Evolutionary conservation across 2,329 filamentous ascomycete genomes (phyloP).

Genomic region (Pezicula carpinea): DNA sequence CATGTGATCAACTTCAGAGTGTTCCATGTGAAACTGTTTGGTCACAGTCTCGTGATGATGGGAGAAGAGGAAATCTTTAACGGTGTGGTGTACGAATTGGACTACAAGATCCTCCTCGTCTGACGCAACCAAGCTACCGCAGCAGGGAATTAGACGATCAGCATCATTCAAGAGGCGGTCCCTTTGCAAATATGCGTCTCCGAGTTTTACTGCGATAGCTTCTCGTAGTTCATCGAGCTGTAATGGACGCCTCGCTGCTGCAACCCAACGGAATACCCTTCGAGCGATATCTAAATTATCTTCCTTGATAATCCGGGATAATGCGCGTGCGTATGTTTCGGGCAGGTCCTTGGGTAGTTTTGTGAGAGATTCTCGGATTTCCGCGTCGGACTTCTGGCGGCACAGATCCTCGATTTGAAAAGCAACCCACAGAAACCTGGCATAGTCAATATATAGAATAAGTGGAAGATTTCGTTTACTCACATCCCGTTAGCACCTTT

Average conservation of each 20-base stretch:
- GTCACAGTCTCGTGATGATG: constrained; percentile 4
- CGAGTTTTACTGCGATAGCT: constrained; percentile 31
- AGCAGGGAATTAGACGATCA: constrained; percentile 26
- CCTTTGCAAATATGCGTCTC: constrained; percentile 18
- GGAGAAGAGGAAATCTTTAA: constrained; percentile 24
- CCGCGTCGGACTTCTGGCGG: constrained; percentile 27
- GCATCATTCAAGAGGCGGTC: constrained; percentile 26
- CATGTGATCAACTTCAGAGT: constrained; percentile 22
- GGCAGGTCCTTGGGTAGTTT: constrained; percentile 28
- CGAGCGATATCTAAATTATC: constrained; percentile 13
- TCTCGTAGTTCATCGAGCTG: constrained; percentile 33
- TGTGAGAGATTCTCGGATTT: constrained; percentile 26
- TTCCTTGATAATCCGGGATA: constrained; percentile 21
- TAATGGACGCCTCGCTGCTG: constrained; percentile 28
- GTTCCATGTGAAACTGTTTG: constrained; percentile 22
- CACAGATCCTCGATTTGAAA: constrained; percentile 34
- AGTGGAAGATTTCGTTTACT: constrained; percentile 9
- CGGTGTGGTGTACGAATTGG: constrained; percentile 31
- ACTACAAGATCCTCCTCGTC: constrained; percentile 28
- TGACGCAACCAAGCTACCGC: constrained; percentile 29
- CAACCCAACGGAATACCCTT: constrained; percentile 30
- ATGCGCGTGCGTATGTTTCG: constrained; percentile 26
- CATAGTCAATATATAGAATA: constrained; percentile 4
- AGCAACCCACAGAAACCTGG: constrained; percentile 37
- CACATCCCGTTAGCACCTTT: constrained; percentile 32